Evolutionary conservation across 1,284 basidiomycete genomes (phyloP), one percentile per base, ranked within the genome.

Genomic region (Trichosporon asahii): DNA sequence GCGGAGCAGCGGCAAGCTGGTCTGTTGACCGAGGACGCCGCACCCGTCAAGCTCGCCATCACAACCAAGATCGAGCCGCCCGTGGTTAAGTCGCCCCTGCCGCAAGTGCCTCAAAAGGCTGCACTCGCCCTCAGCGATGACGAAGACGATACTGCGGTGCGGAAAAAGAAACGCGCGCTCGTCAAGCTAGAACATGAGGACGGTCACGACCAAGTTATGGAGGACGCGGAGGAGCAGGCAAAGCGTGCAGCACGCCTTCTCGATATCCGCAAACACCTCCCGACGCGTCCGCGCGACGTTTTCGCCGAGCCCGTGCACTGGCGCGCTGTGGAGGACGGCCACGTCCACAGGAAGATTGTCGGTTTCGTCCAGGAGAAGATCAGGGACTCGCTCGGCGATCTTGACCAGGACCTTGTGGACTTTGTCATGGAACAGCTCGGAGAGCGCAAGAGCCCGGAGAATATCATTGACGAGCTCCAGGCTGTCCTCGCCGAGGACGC

Each of bases 401-500:
- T 93, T 73, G 82, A 83, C 64, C 76, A 79, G 72, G 94, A 96
- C 69, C 86, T 95, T 66, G 89, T 93, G 65, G 91, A 95, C 87
- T 95, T 94, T 78, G 92, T 92, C 12, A 84, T 94, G 18, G 93
- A 95, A 79, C 92, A 95, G 80, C 83, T 95, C 64, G 90, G 91
- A 78, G 92, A 93, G 72, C 90, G 91, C 78, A 95, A 94, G 78
- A 85, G 87, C 15, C 91, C 93, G 0, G 86, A 87, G 67, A 93
- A 92, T 76, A 86, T 95, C 0, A 88, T 93, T 9, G 93, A 95
- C 76, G 93, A 92, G 15, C 84, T 96, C 37, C 92, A 92, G 83
- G 90, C 92, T 72, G 92, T 95, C 5, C 85, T 95, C 23, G 92
- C 93, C 77, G 93, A 95, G 82, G 93, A 95, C 81, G 92, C 93